Conservation (phyloP, 352 stramenopile genomes). For the Albugo laibachii region DNA sequence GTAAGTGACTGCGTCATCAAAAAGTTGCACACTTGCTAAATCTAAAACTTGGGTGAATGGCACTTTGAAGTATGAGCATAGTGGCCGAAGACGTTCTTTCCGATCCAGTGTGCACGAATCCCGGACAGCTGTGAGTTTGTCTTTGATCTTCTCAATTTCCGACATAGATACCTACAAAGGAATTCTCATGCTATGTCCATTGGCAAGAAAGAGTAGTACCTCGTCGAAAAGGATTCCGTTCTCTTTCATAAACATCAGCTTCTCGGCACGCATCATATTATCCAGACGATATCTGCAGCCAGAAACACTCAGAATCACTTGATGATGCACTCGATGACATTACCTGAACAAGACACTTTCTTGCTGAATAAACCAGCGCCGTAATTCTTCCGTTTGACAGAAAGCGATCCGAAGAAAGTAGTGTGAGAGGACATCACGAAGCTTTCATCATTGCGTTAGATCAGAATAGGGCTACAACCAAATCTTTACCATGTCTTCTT, state of each 20-base stretch:
- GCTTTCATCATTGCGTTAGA: constrained; percentile 9
- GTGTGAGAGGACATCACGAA: constrained; percentile 90
- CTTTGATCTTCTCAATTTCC: constrained; percentile 38
- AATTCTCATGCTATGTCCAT: too few relatives aligned
- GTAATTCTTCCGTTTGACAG: constrained; percentile 93
- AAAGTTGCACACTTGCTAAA: constrained; percentile 33
- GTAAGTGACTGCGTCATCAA: neutral
- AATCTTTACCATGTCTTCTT: constrained; percentile 24
- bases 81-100: constrained; percentile 23
- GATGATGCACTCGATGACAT: constrained; percentile 13
- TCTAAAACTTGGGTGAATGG: constrained; percentile 94
- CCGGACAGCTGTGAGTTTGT: constrained; percentile 48
- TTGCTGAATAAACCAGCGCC: constrained; percentile 94
- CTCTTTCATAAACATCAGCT: constrained; percentile 74
- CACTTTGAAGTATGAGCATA: constrained; percentile 87
- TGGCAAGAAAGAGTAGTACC: constrained; percentile 6
- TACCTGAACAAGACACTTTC: constrained; percentile 89
- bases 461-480: neutral
- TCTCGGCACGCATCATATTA: constrained; percentile 77
- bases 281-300: constrained; percentile 50
- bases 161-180: constrained; percentile 21
- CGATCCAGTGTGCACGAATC: constrained; percentile 22
- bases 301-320: constrained; percentile 1
- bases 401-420: constrained; percentile 97
- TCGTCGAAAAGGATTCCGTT: constrained; percentile 67